Evolutionary conservation across 2,329 filamentous ascomycete genomes (phyloP).

Genomic region (Aspergillus felis): DNA sequence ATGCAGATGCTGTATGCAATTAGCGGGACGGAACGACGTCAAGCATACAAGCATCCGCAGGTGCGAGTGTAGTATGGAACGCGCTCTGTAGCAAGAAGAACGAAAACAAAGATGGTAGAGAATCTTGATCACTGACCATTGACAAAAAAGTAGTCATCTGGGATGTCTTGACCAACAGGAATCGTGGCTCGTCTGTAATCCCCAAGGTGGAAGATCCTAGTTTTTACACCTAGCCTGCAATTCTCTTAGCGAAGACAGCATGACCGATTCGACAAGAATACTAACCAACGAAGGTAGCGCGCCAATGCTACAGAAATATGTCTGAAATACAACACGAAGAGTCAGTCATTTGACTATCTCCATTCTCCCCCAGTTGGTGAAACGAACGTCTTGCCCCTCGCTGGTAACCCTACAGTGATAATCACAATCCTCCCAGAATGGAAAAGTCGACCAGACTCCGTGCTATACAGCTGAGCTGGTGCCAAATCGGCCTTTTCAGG

Average conservation of each 20-base stretch:
- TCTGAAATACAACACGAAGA: slow-evolving; percentile 39
- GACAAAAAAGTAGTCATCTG: slow-evolving; percentile 96
- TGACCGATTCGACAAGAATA: slow-evolving; percentile 6
- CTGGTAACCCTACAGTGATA: slow-evolving; percentile 91
- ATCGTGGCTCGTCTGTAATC: slow-evolving; percentile 93
- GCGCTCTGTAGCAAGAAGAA: not conserved
- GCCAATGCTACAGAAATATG: slow-evolving; percentile 95
- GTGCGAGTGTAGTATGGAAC: not conserved
- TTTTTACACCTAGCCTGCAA: slow-evolving; percentile 86
- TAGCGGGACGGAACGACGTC: slow-evolving; percentile 9
- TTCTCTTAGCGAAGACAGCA: slow-evolving; percentile 6
- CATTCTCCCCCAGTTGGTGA: slow-evolving; percentile 2
- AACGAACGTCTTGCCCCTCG: slow-evolving; percentile 85
- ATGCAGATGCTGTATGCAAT: slow-evolving; percentile 60
- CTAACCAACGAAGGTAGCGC: slow-evolving; percentile 83
- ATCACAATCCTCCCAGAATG: slow-evolving; percentile 97
- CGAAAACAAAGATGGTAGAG: not conserved
- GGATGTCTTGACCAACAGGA: slow-evolving; percentile 76
- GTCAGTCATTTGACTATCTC: not conserved
- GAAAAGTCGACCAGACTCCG: slow-evolving; percentile 93
- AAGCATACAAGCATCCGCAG: not conserved
- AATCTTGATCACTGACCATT: slow-evolving; percentile 52
- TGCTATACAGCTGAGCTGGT: slow-evolving; percentile 95
- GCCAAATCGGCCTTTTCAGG: slow-evolving; percentile 80
- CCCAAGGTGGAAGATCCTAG: slow-evolving; percentile 92